Conservation (phyloP, 495 filamentous ascomycete genomes). For the Daldinia concentrica region DNA sequence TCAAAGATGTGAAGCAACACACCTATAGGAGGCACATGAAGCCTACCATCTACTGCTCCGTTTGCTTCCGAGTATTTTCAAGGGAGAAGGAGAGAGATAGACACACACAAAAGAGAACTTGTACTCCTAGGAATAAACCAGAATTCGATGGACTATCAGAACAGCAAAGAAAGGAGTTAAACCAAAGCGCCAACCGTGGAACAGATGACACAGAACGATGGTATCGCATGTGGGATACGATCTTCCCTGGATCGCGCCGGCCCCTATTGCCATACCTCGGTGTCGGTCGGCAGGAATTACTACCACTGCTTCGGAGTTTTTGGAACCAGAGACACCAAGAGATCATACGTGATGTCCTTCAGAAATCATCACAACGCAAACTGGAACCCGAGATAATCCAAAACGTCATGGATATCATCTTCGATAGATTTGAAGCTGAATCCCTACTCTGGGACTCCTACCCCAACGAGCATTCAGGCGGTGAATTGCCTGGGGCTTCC, state of each 20-base stretch:
- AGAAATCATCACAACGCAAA: neutral
- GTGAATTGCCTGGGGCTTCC: neutral
- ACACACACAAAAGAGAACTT: neutral
- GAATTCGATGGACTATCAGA: neutral
- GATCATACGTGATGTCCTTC: neutral
- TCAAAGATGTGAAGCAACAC: neutral
- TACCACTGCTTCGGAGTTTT: constrained; percentile 20
- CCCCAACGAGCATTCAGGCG: neutral
- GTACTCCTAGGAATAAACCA: neutral
- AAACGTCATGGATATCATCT: neutral
- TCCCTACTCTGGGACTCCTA: neutral
- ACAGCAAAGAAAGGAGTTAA: neutral
- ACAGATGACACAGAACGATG: neutral
- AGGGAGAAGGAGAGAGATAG: neutral
- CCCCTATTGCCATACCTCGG: neutral
- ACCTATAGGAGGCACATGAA: neutral
- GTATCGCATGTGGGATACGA: neutral
- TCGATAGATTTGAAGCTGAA: neutral
- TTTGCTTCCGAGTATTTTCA: neutral
- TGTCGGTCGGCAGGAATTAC: neutral
- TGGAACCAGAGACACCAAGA: constrained; percentile 7
- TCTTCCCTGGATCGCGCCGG: neutral
- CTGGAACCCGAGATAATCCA: neutral
- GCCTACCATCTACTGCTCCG: neutral
- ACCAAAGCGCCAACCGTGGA: neutral